Percentiles rank a stretch among this genome's conserved stretches.
Evolutionary conservation across 257 asterid genomes (phyloP).

Genomic region (Coffea eugenioides): DNA sequence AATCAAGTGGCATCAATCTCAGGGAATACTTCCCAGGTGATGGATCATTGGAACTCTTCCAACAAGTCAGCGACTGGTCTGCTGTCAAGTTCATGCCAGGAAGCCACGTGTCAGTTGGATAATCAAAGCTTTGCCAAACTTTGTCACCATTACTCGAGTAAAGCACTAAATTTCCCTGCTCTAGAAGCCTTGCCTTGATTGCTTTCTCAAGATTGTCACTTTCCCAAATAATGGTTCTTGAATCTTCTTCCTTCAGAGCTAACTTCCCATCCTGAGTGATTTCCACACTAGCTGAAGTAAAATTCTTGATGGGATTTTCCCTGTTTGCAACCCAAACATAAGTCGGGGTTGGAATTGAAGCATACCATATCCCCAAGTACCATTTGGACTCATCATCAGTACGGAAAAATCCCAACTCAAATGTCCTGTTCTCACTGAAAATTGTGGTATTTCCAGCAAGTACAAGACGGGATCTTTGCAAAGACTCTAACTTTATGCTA

Average conservation of each 20-base stretch:
- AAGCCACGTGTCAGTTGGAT: constrained; percentile 77
- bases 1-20: constrained; percentile 49
- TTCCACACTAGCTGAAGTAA: constrained; percentile 39
- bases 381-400: constrained; percentile 42
- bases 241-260: constrained; percentile 42
- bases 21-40: constrained; percentile 68
- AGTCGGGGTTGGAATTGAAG: constrained; percentile 58
- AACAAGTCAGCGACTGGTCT: constrained; percentile 42
- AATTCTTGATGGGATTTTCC: constrained; percentile 51
- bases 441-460: constrained; percentile 48
- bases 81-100: constrained; percentile 73
- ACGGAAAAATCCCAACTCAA: constrained; percentile 58
- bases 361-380: constrained; percentile 77
- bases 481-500: constrained; percentile 39
- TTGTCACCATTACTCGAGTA: constrained; percentile 31
- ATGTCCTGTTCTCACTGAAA: constrained; percentile 53
- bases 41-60: constrained; percentile 68
- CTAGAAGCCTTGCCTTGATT: constrained; percentile 42
- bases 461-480: constrained; percentile 28
- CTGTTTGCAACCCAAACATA: constrained; percentile 85
- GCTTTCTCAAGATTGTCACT: constrained; percentile 47
- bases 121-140: constrained; percentile 82
- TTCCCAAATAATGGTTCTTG: constrained; percentile 46
- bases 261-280: constrained; percentile 49
- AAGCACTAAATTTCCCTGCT: constrained; percentile 62